Evolutionary conservation across 176 grass and related monocot species (phyloP).

Genomic region (Olyra latifolia): DNA sequence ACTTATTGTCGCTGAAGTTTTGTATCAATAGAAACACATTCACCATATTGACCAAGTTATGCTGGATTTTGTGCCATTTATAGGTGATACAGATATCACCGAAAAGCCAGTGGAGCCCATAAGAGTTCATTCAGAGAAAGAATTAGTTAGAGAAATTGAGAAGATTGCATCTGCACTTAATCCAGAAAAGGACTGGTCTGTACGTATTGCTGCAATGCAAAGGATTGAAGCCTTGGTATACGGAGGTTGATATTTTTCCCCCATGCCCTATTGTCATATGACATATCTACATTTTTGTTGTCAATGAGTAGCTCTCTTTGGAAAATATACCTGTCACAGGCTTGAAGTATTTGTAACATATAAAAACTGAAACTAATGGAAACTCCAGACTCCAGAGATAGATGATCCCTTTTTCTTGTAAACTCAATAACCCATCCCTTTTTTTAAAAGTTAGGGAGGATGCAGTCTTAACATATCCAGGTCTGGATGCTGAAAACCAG

Average conservation of each 20-base stretch:
- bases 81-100: slow-evolving; percentile 65
- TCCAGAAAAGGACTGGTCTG: slow-evolving; percentile 87
- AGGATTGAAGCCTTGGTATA: slow-evolving; percentile 75
- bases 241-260: slow-evolving; percentile 53
- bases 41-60: slow-evolving; percentile 15
- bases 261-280: slow-evolving; percentile 13
- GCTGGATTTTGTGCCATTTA: slow-evolving; percentile 9
- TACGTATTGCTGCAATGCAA: slow-evolving; percentile 77
- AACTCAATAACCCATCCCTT: not conserved
- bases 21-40: not conserved
- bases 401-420: not conserved
- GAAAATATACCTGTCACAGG: not conserved
- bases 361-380: slow-evolving; percentile 12
- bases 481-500: slow-evolving; percentile 20
- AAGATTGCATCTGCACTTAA: slow-evolving; percentile 66
- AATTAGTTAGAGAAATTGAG: slow-evolving; percentile 76
- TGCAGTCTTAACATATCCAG: not conserved
- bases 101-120: slow-evolving; percentile 73
- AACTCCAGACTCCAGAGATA: not conserved
- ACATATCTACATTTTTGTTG: slow-evolving; percentile 10
- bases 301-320: slow-evolving; percentile 33
- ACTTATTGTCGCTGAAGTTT: slow-evolving; percentile 13
- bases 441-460: not conserved
- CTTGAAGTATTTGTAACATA: slow-evolving; percentile 1
- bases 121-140: slow-evolving; percentile 82